Percentiles rank a stretch among this genome's conserved stretches.
These are phyloP conservation scores for Citrus maxima DNA, from an alignment of 345 rosid genomes.

Conservation along the genomic window DNA sequence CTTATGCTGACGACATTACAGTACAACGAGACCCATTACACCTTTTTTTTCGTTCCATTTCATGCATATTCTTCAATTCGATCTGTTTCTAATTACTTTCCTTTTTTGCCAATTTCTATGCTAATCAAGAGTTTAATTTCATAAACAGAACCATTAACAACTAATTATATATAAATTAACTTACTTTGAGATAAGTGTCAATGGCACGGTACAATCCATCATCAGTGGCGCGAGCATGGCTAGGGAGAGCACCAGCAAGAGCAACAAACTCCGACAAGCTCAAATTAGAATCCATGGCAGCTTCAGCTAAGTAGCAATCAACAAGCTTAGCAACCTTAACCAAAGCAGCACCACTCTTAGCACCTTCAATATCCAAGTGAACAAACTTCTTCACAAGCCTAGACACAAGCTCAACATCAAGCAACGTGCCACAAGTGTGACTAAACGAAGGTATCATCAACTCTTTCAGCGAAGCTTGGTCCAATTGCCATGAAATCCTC, in stretches of 20 bases:
- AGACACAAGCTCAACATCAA: slow-evolving; percentile 70
- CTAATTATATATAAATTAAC: neutral
- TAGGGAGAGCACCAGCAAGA: slow-evolving; percentile 68
- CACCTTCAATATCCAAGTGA: slow-evolving; percentile 37
- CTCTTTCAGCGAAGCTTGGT: slow-evolving; percentile 82
- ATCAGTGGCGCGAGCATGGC: slow-evolving; percentile 60
- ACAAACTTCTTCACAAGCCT: slow-evolving; percentile 64
- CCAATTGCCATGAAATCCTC: slow-evolving; percentile 76
- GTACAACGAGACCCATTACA: no score
- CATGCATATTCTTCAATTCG: no score
- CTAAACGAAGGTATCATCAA: slow-evolving; percentile 91
- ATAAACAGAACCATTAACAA: neutral
- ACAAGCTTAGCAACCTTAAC: slow-evolving; percentile 79
- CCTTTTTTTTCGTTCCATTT: no score
- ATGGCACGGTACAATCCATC: slow-evolving; percentile 84
- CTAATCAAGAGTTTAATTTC: no score
- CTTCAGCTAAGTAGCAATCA: slow-evolving; percentile 75
- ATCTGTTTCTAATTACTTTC: no score
- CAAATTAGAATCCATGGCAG: slow-evolving; percentile 58
- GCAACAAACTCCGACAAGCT: slow-evolving; percentile 48
- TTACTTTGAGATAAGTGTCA: slow-evolving; percentile 86
- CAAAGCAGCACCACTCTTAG: slow-evolving; percentile 45
- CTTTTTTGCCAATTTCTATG: no score
- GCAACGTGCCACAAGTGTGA: slow-evolving; percentile 68
- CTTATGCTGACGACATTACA: neutral